phyloP scores from a whole-genome alignment of 371 early-diverging fungal genomes.

The Syncephalastrum sp. region DNA sequence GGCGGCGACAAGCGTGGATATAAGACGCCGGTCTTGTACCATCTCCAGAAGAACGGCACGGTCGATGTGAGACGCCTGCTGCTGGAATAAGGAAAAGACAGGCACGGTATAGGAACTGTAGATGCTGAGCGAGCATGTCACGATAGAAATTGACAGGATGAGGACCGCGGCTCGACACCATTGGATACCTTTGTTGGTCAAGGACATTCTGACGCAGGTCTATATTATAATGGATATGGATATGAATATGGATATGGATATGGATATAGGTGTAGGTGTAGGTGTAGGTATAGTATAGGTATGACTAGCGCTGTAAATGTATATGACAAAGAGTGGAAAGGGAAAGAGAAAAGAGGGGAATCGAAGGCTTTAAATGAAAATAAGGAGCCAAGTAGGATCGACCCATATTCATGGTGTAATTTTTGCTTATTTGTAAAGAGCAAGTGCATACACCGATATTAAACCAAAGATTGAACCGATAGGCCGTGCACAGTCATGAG shows the following conservation, averaged over 20 bases:
- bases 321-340: too few relatives aligned
- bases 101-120: conserved; percentile 27
- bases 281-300: conserved; percentile 3
- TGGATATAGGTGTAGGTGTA: conserved; percentile 6
- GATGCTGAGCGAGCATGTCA: conserved; percentile 24
- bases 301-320: too few relatives aligned
- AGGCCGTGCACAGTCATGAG: too few relatives aligned
- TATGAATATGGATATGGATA: conserved; percentile 16
- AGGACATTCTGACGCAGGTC: too few relatives aligned
- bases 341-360: too few relatives aligned
- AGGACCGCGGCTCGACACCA: conserved; percentile 26
- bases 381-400: conserved; percentile 3
- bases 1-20: conserved; percentile 43
- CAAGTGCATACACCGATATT: too few relatives aligned
- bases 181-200: neutral
- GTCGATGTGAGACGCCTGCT: neutral
- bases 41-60: conserved; percentile 19
- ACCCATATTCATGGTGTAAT: too few relatives aligned
- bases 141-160: conserved; percentile 25
- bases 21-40: conserved; percentile 40
- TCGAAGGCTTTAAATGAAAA: conserved; percentile 11
- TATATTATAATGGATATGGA: conserved; percentile 20
- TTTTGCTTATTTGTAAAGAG: too few relatives aligned
- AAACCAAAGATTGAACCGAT: too few relatives aligned
- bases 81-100: conserved; percentile 14